Evolutionary conservation across 2,329 filamentous ascomycete genomes (phyloP).

Genomic region (Aulographum hederae): DNA sequence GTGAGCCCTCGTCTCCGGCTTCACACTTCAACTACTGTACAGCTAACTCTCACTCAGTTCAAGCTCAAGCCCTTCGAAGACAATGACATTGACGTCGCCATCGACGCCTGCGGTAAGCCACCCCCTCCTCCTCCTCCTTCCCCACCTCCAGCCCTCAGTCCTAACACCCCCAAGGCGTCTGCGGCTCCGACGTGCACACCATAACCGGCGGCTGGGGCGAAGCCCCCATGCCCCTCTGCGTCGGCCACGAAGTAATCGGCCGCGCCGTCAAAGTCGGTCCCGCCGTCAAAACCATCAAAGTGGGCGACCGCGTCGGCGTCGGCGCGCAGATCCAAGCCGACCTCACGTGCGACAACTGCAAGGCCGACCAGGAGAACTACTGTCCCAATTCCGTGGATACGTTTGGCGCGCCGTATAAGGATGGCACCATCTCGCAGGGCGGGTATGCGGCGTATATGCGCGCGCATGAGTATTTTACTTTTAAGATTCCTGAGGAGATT

Average conservation of each 20-base stretch:
- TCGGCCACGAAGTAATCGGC: slow-evolving; percentile 43
- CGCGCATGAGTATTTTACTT: slow-evolving; percentile 58
- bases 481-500: slow-evolving; percentile 61
- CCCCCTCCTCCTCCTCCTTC: too few relatives aligned
- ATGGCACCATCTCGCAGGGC: slow-evolving; percentile 46
- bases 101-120: slow-evolving; percentile 66
- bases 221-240: slow-evolving; percentile 42
- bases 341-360: slow-evolving; percentile 31
- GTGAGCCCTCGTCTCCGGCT: slow-evolving; percentile 15
- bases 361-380: slow-evolving; percentile 34
- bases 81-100: slow-evolving; percentile 74
- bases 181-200: slow-evolving; percentile 29
- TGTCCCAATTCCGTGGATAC: slow-evolving; percentile 31
- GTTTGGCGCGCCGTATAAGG: slow-evolving; percentile 29
- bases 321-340: slow-evolving; percentile 31
- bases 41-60: slow-evolving; percentile 32
- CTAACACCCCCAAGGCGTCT: slow-evolving; percentile 30
- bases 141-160: too few relatives aligned
- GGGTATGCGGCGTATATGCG: slow-evolving; percentile 52
- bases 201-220: slow-evolving; percentile 43
- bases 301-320: slow-evolving; percentile 27
- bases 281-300: slow-evolving; percentile 30
- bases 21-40: not conserved
- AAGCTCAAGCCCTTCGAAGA: slow-evolving; percentile 73
- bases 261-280: slow-evolving; percentile 30